Base-by-base conservation (phyloP, 352 stramenopile genomes). In the Phytophthora pistaciae region DNA sequence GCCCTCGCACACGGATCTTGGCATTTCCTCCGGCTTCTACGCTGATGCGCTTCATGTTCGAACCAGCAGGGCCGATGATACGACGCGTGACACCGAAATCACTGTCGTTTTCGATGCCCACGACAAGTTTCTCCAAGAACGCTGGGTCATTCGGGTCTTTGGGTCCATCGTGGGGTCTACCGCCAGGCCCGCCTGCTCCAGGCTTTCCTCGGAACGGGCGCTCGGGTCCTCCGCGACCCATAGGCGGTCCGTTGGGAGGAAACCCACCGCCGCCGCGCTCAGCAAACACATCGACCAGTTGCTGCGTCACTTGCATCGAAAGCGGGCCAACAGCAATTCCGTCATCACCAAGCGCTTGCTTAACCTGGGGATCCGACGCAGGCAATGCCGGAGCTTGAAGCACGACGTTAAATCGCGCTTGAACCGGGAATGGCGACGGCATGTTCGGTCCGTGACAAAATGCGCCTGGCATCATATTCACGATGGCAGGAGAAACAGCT, bases 11-110 rank as follows among this genome's bases (percentile, higher is more conserved):
- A 50, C 90, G 90, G 57, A 97, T 90, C 65, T 95, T 96, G 42
- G 90, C 88, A 52, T 90, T 90, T 0, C 88, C 88, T 25, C 88
- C 82, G 1, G 90, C 85, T 48, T 97, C 90, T 16, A 90, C 69
- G 49, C 87, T 95, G 64, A 97, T 97, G 16, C 90, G 90, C 70
- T 97, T 96, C 85, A 97, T 94, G 59, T 97, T 85, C 5, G 86
- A 89, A 5, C 88, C 90, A 0, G 76, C 80, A 18, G 85, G 88
- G 5, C 90, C 90, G 56, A 97, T 95, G 59, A 97, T 94, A 29
- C 88, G 87, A 1, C 88, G 87, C 21, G 88, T 95, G 36, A 95
- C 88, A 10, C 85, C 84, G 72, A 97, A 97, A 29, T 96, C 90
- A 57, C 70, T 91, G 53, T 97, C 90, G 14, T 91, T 88, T 40